Conservation (phyloP, 495 filamentous ascomycete genomes). For the Annulohypoxylon moriforme region DNA sequence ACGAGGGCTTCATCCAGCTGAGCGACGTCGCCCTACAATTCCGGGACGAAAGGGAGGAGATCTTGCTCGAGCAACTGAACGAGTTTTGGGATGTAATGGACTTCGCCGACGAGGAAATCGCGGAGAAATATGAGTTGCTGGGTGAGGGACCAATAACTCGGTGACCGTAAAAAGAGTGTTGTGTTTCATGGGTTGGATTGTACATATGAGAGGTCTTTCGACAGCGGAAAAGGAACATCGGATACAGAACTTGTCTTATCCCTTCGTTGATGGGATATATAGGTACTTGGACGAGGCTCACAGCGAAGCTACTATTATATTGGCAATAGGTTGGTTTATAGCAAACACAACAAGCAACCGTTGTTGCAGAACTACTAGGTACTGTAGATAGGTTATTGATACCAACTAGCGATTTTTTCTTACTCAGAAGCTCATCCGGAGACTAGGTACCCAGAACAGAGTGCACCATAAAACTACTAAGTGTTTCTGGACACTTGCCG, state of each 20-base stretch:
- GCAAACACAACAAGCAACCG: neutral
- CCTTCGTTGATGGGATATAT: neutral
- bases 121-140: no score
- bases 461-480: neutral
- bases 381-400: neutral
- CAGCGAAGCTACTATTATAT: neutral
- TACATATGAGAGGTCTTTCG: neutral
- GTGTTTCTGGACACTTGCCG: neutral
- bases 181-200: no score
- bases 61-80: neutral
- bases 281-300: neutral
- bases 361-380: neutral
- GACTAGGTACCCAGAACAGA: neutral
- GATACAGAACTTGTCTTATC: neutral
- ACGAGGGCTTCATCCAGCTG: constrained; percentile 29
- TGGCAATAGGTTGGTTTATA: neutral
- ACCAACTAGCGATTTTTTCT: constrained; percentile 4
- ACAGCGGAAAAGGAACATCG: neutral
- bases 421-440: neutral
- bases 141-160: no score
- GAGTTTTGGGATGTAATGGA: neutral
- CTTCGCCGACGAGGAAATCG: neutral
- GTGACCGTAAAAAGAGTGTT: no score
- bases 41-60: neutral
- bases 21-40: neutral